Evolutionary conservation across 176 grass and related monocot genomes (phyloP).

Genomic region (Olyra latifolia): DNA sequence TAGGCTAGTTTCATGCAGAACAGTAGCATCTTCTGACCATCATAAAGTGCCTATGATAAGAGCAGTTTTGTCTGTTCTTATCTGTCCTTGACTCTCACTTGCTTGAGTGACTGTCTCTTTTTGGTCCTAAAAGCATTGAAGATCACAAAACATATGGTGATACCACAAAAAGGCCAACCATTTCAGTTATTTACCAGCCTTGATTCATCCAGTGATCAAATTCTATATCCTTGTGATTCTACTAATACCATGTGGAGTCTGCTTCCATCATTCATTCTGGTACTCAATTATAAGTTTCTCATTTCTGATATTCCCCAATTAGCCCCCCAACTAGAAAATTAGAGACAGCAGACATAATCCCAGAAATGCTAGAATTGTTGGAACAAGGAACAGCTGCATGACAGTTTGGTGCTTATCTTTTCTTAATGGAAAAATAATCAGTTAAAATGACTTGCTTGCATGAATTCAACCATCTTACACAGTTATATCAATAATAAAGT

Average conservation of each 20-base stretch:
- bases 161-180: conserved; percentile 9
- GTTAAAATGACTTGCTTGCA: background rate
- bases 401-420: background rate
- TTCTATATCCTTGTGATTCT: conserved; percentile 10
- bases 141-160: conserved; percentile 13
- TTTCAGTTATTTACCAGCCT: conserved; percentile 25
- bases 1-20: conserved; percentile 36
- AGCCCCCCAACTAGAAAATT: background rate
- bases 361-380: conserved; percentile 20
- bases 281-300: background rate
- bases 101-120: background rate
- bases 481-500: conserved; percentile 9
- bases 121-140: background rate
- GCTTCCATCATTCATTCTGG: background rate
- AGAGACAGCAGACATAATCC: background rate
- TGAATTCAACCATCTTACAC: background rate
- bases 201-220: conserved; percentile 25
- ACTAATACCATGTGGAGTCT: background rate
- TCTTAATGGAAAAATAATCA: conserved; percentile 8
- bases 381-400: conserved; percentile 12
- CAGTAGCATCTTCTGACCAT: conserved; percentile 27
- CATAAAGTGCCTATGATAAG: conserved; percentile 37
- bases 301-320: background rate
- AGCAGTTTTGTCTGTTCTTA: conserved; percentile 25
- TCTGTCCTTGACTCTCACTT: background rate